Evolutionary conservation across 768 basidiomycete genomes (phyloP).

Genomic region (Calocybe cyanea): DNA sequence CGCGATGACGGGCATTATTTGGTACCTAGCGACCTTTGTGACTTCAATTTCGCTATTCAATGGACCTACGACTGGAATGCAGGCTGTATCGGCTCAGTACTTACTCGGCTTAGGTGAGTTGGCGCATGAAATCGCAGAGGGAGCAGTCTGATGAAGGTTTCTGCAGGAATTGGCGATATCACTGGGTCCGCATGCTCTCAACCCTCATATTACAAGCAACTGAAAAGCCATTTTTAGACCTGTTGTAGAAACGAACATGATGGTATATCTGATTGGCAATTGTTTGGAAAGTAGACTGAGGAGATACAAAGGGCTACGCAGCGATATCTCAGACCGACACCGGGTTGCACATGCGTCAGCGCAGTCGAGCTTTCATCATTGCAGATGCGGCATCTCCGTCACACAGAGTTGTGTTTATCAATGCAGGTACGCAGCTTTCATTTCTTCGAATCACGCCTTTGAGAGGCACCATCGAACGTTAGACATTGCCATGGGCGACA

Average conservation of each 20-base stretch:
- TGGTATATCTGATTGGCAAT: conserved; percentile 37
- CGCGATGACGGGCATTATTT: conserved; percentile 33
- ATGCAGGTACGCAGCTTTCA: conserved; percentile 46
- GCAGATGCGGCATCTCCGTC: conserved; percentile 54
- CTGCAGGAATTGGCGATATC: conserved; percentile 66
- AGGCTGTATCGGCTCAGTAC: conserved; percentile 40
- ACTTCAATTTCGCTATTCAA: conserved; percentile 29
- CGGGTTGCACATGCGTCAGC: conserved; percentile 76
- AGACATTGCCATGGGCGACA: conserved; percentile 82
- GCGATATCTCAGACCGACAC: conserved; percentile 60
- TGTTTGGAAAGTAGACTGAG: background rate
- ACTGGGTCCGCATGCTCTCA: conserved; percentile 49
- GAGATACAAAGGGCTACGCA: conserved; percentile 57
- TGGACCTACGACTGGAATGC: conserved; percentile 23
- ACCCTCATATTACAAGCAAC: conserved; percentile 1
- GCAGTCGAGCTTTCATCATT: conserved; percentile 73
- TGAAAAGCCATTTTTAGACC: conserved; percentile 38
- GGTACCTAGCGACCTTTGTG: conserved; percentile 43
- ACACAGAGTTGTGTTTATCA: conserved; percentile 70
- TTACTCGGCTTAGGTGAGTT: conserved; percentile 56
- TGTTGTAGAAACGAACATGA: conserved; percentile 82
- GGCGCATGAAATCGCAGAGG: background rate
- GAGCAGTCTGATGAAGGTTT: background rate
- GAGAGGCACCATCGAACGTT: background rate
- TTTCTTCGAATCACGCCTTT: too few relatives aligned